Base-by-base conservation (phyloP, 1,284 basidiomycete species). In the Ustilago esculenta region DNA sequence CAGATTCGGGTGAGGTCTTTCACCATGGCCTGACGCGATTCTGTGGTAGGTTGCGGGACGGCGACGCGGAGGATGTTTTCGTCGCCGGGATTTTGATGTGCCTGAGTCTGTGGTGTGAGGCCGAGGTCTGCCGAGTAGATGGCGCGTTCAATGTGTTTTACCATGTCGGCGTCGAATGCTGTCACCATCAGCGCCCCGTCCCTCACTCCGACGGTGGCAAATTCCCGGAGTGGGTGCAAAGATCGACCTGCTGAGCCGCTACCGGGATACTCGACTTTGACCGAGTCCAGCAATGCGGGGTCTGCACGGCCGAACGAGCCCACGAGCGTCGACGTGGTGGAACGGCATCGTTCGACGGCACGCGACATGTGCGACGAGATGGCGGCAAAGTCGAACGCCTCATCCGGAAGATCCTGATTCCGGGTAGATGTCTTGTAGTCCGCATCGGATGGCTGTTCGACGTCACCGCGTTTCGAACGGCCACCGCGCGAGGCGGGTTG, bases 61-160 rank as follows among this genome's bases (percentile, higher is more conserved):
- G 77, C 76, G 7, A 81, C 72, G 23, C 73, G 49, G 15, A 81
- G 41, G 20, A 81, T 57, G 50, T 67, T 75, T 25, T 76, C 77
- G 15, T 77, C 71, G n/a, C 63, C 75, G 2, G 59, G 60, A 14
- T 53, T 49, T 29, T 44, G 42, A 32, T 52, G 18, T 27, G 69
- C 29, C 51, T 59, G 47, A 24, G 57, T 25, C 30, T 79, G 79
- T 4, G 80, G 80, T 8, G 76, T 63, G 21, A 81, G 52, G 33
- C 69, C 72, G 10, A 77, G 59, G 32, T 79, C 37, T 4, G 76
- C 64, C 0, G 64, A 44, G 53, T 81, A 77, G 58, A 81, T 77
- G 20, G 71, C 77, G 2, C 73, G 53, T 60, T 81, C 79, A 34
- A 81, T 77, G 45, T 75, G 68, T 54, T 81, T 81, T 40, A 81